Conservation (phyloP, 345 rosid species). For the Eucalyptus curtisii region DNA sequence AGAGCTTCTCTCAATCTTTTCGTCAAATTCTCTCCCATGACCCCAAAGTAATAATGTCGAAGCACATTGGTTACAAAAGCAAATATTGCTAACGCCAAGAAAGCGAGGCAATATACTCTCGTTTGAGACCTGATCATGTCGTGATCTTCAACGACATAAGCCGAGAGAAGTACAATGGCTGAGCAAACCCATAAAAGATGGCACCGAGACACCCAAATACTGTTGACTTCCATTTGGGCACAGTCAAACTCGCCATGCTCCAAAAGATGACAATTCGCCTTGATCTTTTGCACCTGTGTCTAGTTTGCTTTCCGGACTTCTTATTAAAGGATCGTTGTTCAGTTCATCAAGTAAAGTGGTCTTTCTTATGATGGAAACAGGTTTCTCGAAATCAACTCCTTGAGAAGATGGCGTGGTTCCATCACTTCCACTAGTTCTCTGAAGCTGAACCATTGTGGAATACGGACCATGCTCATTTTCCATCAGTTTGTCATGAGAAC, state of each 20-base stretch:
- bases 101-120: conserved; percentile 3
- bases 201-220: conserved; percentile 9
- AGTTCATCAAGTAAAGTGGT: background rate
- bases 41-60: conserved; percentile 18
- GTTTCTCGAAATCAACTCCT: background rate
- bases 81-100: conserved; percentile 2
- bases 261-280: background rate
- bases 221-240: conserved; percentile 16
- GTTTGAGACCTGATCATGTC: conserved; percentile 1
- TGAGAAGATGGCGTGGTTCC: background rate
- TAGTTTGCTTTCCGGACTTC: background rate
- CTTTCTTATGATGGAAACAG: background rate
- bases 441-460: conserved; percentile 19
- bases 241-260: conserved; percentile 1
- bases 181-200: conserved; percentile 2
- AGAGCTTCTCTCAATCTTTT: conserved; percentile 10
- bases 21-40: conserved; percentile 16
- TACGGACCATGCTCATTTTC: conserved; percentile 6
- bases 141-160: conserved; percentile 1
- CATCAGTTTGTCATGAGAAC: background rate
- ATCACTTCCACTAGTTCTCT: background rate
- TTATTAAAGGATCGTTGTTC: background rate
- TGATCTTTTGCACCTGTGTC: background rate
- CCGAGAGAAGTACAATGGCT: conserved; percentile 6
- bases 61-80: conserved; percentile 8